Evolutionary conservation across 225 moss, liverwort and hornwort species (phyloP), one percentile per base, ranked within the genome.

Genomic region (Marchantia polymorpha): DNA sequence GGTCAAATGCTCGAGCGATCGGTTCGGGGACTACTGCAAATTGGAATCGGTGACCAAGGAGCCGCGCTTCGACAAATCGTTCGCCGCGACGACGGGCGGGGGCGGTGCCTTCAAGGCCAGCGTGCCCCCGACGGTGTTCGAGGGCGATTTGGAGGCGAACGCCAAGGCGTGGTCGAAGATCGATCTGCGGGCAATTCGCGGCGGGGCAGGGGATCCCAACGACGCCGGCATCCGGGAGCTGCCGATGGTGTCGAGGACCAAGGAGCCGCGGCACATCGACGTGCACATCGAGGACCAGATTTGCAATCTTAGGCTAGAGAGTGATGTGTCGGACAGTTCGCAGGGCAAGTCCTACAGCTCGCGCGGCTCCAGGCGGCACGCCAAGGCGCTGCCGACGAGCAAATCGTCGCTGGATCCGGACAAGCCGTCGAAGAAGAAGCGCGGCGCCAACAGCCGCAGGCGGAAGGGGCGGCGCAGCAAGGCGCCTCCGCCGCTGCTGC

Each of bases 111-210:
- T 84, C 52, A 79, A 84, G 64, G 58, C 76, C 19, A 84, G 60
- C 47, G 58, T 60, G 25, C 56, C 83, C 29, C 60, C 80, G 1
- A 29, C 61, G 10, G 22, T 58, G 39, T 63, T 87, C 20, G 82
- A 83, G 74, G 63, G 74, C 10, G 87, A 83, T 31, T 54, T 76
- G 76, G 87, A 87, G 52, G 82, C 84, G n/a, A 83, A 74, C 67
- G 89, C 89, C 22, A 87, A 90, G 76, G 87, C 82, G 6, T 90
- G 87, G 89, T 72, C 85, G 39, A 82, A 85, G 80, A 65, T 85
- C 10, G 84, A 90, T 25, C 52, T 84, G 17, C 72, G 82, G 30
- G 54, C 69, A 20, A 77, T 78, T 16, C 72, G 64, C 59, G 70
- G 64, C n/a, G n/a, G n/a, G n/a, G 67, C 74, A 53, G 26, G 87